Base-by-base conservation (phyloP, 1,284 basidiomycete genomes). In the Puccinia coronata region DNA sequence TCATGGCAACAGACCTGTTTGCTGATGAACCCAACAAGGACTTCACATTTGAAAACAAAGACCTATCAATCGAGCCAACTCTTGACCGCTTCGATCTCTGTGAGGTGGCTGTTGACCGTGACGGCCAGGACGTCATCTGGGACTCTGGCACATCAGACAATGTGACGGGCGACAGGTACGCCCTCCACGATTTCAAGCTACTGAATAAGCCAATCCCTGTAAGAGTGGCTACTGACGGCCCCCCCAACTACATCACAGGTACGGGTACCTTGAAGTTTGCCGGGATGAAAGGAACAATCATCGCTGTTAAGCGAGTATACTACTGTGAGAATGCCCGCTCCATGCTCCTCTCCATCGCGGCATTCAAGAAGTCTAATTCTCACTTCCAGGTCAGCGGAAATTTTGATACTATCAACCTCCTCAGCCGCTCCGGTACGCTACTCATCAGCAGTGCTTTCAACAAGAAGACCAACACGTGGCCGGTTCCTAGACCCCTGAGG, bases 201-300 rank as follows among this genome's bases (percentile, higher is more conserved):
- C 70, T 72, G 4, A 9, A 31, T 14, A 18, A 53, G 1, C 70
- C 47, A 2, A 72, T 72, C 34, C 11, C 70, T 3, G 47, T 72
- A 1, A 53, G 31, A 53, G 70, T 72, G n/a, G 70, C 70, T 0
- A 72, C 70, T 72, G 70, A 72, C 34, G 23, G 8, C 18, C 2
- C 70, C 9, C n/a, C 6, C 23, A 23, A 72, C 6, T 72, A 11
- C 31, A 53, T 72, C 11, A 72, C 70, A 72, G 70, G 70, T n/a
- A 72, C n/a, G n/a, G n/a, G n/a, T n/a, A n/a, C n/a, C n/a, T n/a
- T n/a, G n/a, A n/a, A n/a, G n/a, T n/a, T n/a, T n/a, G n/a, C n/a
- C n/a, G n/a, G n/a, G n/a, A n/a, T n/a, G n/a, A n/a, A n/a, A n/a
- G n/a, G n/a, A n/a, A n/a, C n/a, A n/a, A n/a, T n/a, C n/a, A n/a